Percentiles rank a stretch among this genome's conserved stretches.
Conservation (phyloP, 2,329 filamentous ascomycete species). For the Monosporascus sp. region DNA sequence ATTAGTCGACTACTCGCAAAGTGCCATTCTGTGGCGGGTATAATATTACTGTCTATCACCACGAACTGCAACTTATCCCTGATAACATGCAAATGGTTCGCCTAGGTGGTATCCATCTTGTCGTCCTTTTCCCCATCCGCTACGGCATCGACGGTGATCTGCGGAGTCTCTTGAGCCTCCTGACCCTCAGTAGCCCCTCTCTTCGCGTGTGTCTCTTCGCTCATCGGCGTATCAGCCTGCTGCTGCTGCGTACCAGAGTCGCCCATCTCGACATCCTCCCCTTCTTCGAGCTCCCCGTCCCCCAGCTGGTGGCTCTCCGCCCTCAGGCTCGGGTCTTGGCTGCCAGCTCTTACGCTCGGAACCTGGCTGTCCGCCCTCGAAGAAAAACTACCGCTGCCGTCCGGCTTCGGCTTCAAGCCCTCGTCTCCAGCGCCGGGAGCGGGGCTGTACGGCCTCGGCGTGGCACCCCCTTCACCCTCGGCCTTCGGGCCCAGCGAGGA, state of each 20-base stretch:
- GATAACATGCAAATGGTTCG: background rate
- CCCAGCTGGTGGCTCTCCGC: slow-evolving; percentile 20
- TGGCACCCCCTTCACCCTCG: slow-evolving; percentile 24
- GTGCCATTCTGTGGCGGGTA: background rate
- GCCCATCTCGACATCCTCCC: slow-evolving; percentile 29
- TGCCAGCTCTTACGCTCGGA: slow-evolving; percentile 26
- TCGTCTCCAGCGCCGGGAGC: slow-evolving; percentile 20
- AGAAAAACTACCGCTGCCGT: slow-evolving; percentile 23
- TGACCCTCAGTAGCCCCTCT: slow-evolving; percentile 5
- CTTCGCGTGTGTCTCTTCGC: slow-evolving; percentile 32
- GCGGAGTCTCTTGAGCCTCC: slow-evolving; percentile 34
- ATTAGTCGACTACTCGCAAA: background rate
- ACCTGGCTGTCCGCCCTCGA: slow-evolving; percentile 35
- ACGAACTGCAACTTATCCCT: too few relatives aligned
- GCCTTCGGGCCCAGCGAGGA: slow-evolving; percentile 8
- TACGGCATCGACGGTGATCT: slow-evolving; percentile 45
- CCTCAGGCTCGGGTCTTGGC: slow-evolving; percentile 30
- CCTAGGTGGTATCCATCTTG: slow-evolving; percentile 61
- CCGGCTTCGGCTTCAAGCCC: slow-evolving; percentile 29
- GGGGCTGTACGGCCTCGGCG: slow-evolving; percentile 28
- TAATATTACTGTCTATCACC: slow-evolving; percentile 2
- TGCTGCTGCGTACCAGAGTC: slow-evolving; percentile 32
- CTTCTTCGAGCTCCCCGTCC: slow-evolving; percentile 35
- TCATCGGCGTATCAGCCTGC: slow-evolving; percentile 28
- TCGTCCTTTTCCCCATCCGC: slow-evolving; percentile 42